phyloP scores from a whole-genome alignment of 495 filamentous ascomycete species.

The Usnea hakonensis region DNA sequence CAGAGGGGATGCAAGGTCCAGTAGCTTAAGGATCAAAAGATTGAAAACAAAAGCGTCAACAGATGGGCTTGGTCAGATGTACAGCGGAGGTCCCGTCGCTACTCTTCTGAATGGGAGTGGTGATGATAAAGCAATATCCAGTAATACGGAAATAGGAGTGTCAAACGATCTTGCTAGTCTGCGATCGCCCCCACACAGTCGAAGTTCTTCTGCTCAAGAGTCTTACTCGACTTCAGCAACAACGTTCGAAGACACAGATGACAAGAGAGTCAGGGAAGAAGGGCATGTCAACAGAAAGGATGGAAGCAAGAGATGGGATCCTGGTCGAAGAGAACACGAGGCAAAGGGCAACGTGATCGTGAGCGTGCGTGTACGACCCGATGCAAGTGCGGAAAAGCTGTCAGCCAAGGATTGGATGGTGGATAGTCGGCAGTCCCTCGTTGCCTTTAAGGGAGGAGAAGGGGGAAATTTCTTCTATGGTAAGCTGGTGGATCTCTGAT shows the following conservation, averaged over 20 bases:
- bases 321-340: slow-evolving; percentile 45
- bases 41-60: slow-evolving; percentile 25
- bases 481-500: slow-evolving; percentile 34
- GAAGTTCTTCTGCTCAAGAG: slow-evolving; percentile 80
- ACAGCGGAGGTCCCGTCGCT: slow-evolving; percentile 49
- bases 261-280: slow-evolving; percentile 37
- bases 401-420: slow-evolving; percentile 85
- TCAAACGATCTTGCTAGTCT: slow-evolving; percentile 64
- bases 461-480: slow-evolving; percentile 90
- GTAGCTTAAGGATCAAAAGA: slow-evolving; percentile 33
- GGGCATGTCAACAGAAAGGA: slow-evolving; percentile 35
- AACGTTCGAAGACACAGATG: slow-evolving; percentile 67
- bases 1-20: slow-evolving; percentile 46
- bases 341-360: slow-evolving; percentile 92
- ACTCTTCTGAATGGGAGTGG: slow-evolving; percentile 73
- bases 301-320: slow-evolving; percentile 26
- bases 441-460: slow-evolving; percentile 80
- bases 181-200: slow-evolving; percentile 74
- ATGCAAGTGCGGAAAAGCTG: slow-evolving; percentile 55
- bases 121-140: slow-evolving; percentile 63
- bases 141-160: slow-evolving; percentile 46
- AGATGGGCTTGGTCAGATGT: slow-evolving; percentile 33
- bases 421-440: slow-evolving; percentile 71
- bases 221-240: slow-evolving; percentile 88
- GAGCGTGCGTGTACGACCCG: slow-evolving; percentile 87